Evolutionary conservation across 2,329 filamentous ascomycete species (phyloP).

Genomic region (Xylaria sp.): DNA sequence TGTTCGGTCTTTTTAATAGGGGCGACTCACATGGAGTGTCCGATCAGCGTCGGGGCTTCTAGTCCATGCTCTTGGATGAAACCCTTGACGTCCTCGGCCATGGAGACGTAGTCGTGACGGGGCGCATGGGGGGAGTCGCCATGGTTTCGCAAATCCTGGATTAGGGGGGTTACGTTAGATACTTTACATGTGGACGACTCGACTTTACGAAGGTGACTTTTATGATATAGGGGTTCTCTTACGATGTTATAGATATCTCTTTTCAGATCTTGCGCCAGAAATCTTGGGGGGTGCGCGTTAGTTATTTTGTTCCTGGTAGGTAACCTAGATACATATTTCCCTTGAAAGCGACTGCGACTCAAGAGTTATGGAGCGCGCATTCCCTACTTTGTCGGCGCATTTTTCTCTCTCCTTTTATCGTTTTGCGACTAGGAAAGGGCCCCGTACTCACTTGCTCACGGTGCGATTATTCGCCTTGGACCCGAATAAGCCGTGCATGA

Average conservation of each 20-base stretch:
- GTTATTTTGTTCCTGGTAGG: neutral
- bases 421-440: neutral
- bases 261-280: constrained; percentile 72
- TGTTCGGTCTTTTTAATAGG: no score
- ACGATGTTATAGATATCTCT: constrained; percentile 78
- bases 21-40: constrained; percentile 75
- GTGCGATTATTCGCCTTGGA: constrained; percentile 92
- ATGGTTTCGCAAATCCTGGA: constrained; percentile 83
- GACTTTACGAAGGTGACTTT: neutral
- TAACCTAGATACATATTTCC: neutral
- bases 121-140: constrained; percentile 77
- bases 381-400: neutral
- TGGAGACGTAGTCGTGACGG: constrained; percentile 71
- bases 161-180: constrained; percentile 16
- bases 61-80: constrained; percentile 72
- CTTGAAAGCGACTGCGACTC: neutral
- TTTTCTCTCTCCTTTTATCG: neutral
- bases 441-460: constrained; percentile 76
- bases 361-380: no score
- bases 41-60: constrained; percentile 70
- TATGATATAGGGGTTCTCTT: constrained; percentile 29
- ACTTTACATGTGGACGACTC: neutral
- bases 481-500: constrained; percentile 90
- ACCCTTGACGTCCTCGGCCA: constrained; percentile 75
- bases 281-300: constrained; percentile 44